Evolutionary conservation across 2,329 filamentous ascomycete genomes (phyloP).

Genomic region (Sporothrix globosa): DNA sequence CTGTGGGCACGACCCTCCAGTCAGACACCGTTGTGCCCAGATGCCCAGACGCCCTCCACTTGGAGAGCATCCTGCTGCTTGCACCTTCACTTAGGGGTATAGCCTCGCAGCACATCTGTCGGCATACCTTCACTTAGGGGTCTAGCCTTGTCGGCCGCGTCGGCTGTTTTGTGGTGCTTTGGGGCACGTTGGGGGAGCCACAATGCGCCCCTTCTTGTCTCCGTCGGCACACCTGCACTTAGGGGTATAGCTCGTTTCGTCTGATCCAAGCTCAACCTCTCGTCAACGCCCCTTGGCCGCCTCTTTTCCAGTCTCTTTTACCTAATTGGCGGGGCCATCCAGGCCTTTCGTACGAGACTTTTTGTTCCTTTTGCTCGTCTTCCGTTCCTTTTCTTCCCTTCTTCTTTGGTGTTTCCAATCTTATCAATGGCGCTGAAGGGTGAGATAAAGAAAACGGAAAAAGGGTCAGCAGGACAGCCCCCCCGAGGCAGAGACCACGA

Average conservation of each 20-base stretch:
- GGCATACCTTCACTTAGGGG: slow-evolving; percentile 37
- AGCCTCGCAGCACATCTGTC: slow-evolving; percentile 24
- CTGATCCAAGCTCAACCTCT: background rate
- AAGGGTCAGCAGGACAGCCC: slow-evolving; percentile 5
- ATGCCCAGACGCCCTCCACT: background rate
- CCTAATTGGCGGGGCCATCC: slow-evolving; percentile 30
- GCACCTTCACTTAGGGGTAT: slow-evolving; percentile 34
- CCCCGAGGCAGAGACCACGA: background rate
- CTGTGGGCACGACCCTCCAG: background rate
- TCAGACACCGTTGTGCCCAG: background rate
- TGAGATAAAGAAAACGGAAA: background rate
- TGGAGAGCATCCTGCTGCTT: slow-evolving; percentile 3
- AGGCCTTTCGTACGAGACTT: slow-evolving; percentile 11
- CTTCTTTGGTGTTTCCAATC: background rate
- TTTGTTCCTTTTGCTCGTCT: background rate
- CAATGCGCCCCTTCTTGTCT: slow-evolving; percentile 13
- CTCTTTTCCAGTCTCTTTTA: slow-evolving; percentile 9
- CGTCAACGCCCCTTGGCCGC: background rate
- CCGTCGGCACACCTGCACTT: slow-evolving; percentile 33
- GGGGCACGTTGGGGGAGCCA: background rate
- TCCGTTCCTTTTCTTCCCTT: background rate
- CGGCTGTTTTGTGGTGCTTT: slow-evolving; percentile 3
- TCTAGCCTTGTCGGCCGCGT: slow-evolving; percentile 31
- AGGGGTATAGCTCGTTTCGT: slow-evolving; percentile 34
- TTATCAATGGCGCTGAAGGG: background rate